A percentile compares a stretch with the other conserved stretches of the same genome.
These are phyloP conservation scores for Nigrospora oryzae DNA, from an alignment of 2,329 filamentous ascomycete species.

Conservation along the genomic window DNA sequence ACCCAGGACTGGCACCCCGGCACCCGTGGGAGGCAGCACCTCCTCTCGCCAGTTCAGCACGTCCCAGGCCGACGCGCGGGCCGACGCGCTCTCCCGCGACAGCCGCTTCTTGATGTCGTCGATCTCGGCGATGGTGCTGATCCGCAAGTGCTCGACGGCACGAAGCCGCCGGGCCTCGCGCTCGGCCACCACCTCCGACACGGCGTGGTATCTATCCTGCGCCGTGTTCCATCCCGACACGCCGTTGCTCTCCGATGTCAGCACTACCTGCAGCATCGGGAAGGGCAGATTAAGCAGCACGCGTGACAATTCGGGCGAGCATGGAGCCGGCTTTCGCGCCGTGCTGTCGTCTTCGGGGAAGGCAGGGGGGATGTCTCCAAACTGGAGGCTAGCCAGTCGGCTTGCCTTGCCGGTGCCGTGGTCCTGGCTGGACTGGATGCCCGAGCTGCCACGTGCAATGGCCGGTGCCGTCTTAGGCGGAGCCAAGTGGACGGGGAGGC, in stretches of 20 bases:
- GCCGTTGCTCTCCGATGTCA: constrained; percentile 52
- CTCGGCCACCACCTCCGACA: constrained; percentile 43
- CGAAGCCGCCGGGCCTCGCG: constrained; percentile 47
- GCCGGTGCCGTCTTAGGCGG: constrained; percentile 18
- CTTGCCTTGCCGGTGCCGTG: constrained; percentile 29
- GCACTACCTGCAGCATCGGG: constrained; percentile 52
- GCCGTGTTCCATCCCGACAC: constrained; percentile 40
- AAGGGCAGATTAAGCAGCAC: constrained; percentile 65
- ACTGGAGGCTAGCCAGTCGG: constrained; percentile 57
- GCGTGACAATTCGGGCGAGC: constrained; percentile 50
- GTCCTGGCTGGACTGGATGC: constrained; percentile 12
- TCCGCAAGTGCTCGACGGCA: constrained; percentile 32
- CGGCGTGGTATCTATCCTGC: constrained; percentile 36
- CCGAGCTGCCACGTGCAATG: constrained; percentile 29
- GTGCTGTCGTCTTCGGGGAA: constrained; percentile 19
- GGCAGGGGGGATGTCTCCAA: constrained; percentile 52
- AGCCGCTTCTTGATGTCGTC: constrained; percentile 23
- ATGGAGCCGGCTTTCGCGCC: constrained; percentile 19
- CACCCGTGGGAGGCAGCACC: constrained; percentile 24
- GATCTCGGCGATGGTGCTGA: constrained; percentile 24
- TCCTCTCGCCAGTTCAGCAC: constrained; percentile 42
- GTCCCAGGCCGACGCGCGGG: constrained; percentile 33
- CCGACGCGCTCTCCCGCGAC: constrained; percentile 27
- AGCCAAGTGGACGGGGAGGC: constrained; percentile 25
- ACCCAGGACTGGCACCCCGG: constrained; percentile 31